Evolutionary conservation across 208 protist species (phyloP).

Genomic region (Leptomonas pyrrhocoris): DNA sequence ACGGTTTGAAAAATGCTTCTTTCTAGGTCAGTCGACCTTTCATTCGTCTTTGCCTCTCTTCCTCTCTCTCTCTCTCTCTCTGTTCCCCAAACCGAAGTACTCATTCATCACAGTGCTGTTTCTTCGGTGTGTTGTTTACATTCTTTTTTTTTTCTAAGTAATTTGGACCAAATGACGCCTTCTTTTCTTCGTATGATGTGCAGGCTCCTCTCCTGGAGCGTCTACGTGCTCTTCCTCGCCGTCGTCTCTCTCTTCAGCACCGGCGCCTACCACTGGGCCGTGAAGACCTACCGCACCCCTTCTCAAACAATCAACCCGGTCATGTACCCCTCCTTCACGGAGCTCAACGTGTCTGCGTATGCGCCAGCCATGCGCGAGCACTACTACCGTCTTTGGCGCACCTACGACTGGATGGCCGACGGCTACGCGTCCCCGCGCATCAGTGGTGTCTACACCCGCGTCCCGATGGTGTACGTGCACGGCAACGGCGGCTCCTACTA

Average conservation of each 20-base stretch:
- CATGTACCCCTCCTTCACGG: slow-evolving; percentile 51
- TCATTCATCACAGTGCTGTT: neutral
- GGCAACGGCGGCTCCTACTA: slow-evolving; percentile 83
- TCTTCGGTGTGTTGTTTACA: neutral
- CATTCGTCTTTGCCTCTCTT: no score
- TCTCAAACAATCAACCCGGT: slow-evolving; percentile 56
- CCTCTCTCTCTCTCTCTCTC: neutral
- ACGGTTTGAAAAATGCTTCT: no score
- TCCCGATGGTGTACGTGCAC: slow-evolving; percentile 80
- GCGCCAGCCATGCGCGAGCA: slow-evolving; percentile 35
- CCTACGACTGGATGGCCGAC: slow-evolving; percentile 70
- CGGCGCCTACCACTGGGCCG: slow-evolving; percentile 55
- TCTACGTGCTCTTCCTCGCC: slow-evolving; percentile 35
- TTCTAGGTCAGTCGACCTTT: no score
- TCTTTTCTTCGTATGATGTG: neutral
- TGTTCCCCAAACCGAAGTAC: neutral
- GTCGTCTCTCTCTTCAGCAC: slow-evolving; percentile 34
- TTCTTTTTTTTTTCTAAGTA: neutral
- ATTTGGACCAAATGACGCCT: neutral
- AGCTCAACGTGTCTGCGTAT: slow-evolving; percentile 39
- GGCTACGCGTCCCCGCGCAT: slow-evolving; percentile 37
- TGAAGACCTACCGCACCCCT: slow-evolving; percentile 47
- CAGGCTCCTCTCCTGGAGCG: slow-evolving; percentile 6
- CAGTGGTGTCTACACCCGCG: slow-evolving; percentile 35
- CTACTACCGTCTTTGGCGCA: slow-evolving; percentile 68